Evolutionary conservation across 495 filamentous ascomycete genomes (phyloP), one percentile per base, ranked within the genome.

Genomic region (Penicillium longicatenatum): DNA sequence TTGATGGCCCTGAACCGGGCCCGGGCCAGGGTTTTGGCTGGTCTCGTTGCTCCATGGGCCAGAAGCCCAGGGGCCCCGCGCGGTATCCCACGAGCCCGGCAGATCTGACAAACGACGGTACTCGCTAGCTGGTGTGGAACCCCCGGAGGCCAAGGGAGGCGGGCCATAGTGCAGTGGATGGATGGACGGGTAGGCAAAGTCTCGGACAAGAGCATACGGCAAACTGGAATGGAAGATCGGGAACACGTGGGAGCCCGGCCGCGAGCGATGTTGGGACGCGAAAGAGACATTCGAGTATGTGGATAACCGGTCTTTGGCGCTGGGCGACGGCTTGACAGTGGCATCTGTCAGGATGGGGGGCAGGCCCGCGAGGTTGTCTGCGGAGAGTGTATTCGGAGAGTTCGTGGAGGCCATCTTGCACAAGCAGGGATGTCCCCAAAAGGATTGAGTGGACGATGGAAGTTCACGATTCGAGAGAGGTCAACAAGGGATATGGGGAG

Each of bases 131-230:
- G 95, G 93, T 4, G 94, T 96, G 1, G 90, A 92, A 57, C 89
- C 82, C 30, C 86, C 87, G 10, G 91, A 95, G n/a, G 84, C 86
- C n/a, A 85, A 82, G 2, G 90, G 89, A 14, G 75, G 67, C 26
- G 94, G 92, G 22, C 94, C 94, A 79, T 98, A 97, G 79, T 97
- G 93, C 63, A 96, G 76, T 14, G 91, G 92, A 67, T 98, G 90
- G 19, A 79, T 79, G 14, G 82, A 62, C 6, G 91, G 86, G 65
- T 98, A 99, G 44, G 95, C 94, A 73, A 98, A 99, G 78, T 99
- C 94, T 61, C 95, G 89, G 31, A 99, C 93, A 8, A 88, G 80
- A 46, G 93, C 83, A 67, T 97, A 97, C 8, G 90, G 73, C n/a
- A 97, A 82, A 67, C 87, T 93, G 39, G 93, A 92, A 66, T 91